phyloP scores from a whole-genome alignment of 768 basidiomycete species.

The Mycena leptocephala region DNA sequence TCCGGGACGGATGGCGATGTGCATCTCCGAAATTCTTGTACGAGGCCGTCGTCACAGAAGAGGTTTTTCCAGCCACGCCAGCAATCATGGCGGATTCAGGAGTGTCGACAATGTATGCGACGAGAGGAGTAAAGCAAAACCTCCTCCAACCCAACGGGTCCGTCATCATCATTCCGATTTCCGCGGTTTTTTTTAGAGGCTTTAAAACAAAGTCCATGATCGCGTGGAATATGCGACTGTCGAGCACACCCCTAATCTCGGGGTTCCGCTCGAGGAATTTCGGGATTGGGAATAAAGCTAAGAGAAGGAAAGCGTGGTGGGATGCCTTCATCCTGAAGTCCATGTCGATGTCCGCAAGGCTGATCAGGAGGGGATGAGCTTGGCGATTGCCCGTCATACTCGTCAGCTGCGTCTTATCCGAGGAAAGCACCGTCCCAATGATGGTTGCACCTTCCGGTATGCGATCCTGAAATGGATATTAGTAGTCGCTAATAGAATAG shows the following conservation, averaged over 20 bases:
- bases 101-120: constrained; percentile 35
- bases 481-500: neutral
- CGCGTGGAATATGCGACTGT: constrained; percentile 34
- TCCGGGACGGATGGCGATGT: constrained; percentile 27
- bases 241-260: constrained; percentile 23
- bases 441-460: constrained; percentile 36
- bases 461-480: constrained; percentile 16
- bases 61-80: constrained; percentile 29
- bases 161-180: constrained; percentile 36
- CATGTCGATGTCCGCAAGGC: constrained; percentile 31
- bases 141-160: constrained; percentile 32
- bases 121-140: constrained; percentile 38
- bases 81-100: constrained; percentile 37
- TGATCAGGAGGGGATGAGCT: constrained; percentile 34
- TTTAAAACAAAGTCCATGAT: constrained; percentile 33
- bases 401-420: constrained; percentile 40
- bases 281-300: constrained; percentile 38
- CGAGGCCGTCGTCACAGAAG: constrained; percentile 32
- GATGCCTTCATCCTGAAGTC: constrained; percentile 29
- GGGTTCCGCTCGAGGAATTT: constrained; percentile 35
- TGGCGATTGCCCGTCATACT: constrained; percentile 31
- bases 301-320: constrained; percentile 36
- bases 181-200: constrained; percentile 36
- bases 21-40: constrained; percentile 39
- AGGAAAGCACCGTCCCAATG: constrained; percentile 33